phyloP scores from a whole-genome alignment of 805 yeast species.

The Torulaspora indica region DNA sequence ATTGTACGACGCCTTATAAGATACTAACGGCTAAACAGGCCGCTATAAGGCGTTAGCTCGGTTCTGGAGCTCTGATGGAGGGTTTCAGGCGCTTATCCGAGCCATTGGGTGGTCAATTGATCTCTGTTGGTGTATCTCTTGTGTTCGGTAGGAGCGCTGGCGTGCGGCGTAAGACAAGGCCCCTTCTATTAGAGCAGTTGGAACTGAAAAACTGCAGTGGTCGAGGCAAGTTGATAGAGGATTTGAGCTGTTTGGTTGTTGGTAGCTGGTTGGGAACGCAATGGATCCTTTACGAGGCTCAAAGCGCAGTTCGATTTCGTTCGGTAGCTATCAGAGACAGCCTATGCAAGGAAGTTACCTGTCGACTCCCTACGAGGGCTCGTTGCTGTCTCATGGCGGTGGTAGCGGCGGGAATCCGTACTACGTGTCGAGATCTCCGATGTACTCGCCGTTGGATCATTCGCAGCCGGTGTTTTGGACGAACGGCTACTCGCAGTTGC shows the following conservation, averaged over 20 bases:
- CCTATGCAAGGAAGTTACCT: constrained; percentile 15
- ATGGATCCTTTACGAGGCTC: constrained; percentile 30
- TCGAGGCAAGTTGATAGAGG: background rate
- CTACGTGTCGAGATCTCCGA: constrained; percentile 23
- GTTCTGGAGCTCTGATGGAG: too few species aligned
- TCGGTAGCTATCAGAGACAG: constrained; percentile 27
- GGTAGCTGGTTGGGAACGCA: background rate
- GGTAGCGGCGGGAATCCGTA: constrained; percentile 10
- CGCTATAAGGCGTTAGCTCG: too few species aligned
- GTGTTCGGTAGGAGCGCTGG: background rate
- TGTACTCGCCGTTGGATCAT: constrained; percentile 32
- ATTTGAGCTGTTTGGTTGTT: background rate
- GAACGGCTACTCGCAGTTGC: constrained; percentile 17
- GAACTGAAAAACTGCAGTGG: background rate
- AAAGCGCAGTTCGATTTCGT: constrained; percentile 33
- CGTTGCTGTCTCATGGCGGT: constrained; percentile 7
- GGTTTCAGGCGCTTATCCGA: too few species aligned
- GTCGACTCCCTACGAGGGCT: constrained; percentile 10
- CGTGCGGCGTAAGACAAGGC: background rate
- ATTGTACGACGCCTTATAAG: too few species aligned
- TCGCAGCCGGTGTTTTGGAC: constrained; percentile 18
- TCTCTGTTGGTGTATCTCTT: background rate
- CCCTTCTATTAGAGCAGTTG: background rate
- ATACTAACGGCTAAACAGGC: too few species aligned
- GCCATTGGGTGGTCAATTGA: background rate